These are phyloP conservation scores for Vanrija humicola DNA, from an alignment of 1,284 basidiomycete species.

Conservation along the genomic window DNA sequence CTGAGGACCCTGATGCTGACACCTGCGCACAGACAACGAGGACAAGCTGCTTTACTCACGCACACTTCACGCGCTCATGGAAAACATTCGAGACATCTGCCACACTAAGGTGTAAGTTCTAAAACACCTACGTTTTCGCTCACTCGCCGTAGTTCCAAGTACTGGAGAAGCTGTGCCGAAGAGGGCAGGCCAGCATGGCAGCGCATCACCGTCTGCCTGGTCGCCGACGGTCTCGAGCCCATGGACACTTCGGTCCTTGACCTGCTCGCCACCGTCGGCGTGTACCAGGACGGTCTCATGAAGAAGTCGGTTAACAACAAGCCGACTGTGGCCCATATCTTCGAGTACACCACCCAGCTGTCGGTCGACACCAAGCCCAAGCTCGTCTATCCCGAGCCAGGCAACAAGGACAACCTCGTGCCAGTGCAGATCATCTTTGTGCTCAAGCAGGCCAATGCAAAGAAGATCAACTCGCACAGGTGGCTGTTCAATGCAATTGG, in stretches of 20 bases:
- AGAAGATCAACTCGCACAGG: conserved; percentile 87
- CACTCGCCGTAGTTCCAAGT: conserved; percentile 61
- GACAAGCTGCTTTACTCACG: conserved; percentile 91
- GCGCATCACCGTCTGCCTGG: conserved; percentile 79
- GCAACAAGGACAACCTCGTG: conserved; percentile 81
- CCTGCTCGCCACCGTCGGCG: conserved; percentile 78
- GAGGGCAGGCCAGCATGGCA: conserved; percentile 89
- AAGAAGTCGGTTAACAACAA: conserved; percentile 87
- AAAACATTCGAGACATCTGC: conserved; percentile 97
- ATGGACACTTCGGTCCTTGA: conserved; percentile 95
- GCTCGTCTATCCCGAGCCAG: conserved; percentile 80
- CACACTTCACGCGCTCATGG: conserved; percentile 91
- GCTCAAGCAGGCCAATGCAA: conserved; percentile 93
- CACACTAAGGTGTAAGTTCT: conserved; percentile 66
- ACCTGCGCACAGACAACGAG: conserved; percentile 53
- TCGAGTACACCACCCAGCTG: conserved; percentile 90
- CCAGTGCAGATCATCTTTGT: conserved; percentile 95
- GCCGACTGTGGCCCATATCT: conserved; percentile 85
- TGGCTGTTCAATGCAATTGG: conserved; percentile 99
- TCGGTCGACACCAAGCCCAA: conserved; percentile 85
- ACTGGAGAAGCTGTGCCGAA: conserved; percentile 79
- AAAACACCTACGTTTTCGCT: not conserved
- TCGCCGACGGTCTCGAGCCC: conserved; percentile 89
- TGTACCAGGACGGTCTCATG: conserved; percentile 93
- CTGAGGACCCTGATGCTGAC: not conserved